phyloP scores from a whole-genome alignment of 2,329 filamentous ascomycete species.

The Aspergillus spinulosporus region DNA sequence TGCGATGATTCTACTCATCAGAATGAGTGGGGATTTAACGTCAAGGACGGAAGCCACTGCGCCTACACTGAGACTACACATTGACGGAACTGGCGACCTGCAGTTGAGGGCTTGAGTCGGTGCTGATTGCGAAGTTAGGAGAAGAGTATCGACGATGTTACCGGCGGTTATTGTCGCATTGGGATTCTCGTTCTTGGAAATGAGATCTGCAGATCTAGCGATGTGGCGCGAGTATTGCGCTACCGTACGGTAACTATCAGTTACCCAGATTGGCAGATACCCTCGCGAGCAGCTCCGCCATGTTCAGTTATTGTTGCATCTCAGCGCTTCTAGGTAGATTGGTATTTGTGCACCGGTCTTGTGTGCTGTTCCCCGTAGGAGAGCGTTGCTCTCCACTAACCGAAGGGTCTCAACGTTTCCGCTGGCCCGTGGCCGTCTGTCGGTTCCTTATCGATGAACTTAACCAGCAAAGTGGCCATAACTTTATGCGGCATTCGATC shows the following conservation, averaged over 20 bases:
- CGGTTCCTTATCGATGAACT: background rate
- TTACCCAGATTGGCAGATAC: background rate
- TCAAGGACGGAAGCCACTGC: background rate
- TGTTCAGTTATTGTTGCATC: background rate
- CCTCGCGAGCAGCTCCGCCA: background rate
- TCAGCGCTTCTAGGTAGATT: background rate
- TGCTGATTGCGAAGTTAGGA: background rate
- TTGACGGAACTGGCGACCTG: constrained; percentile 11
- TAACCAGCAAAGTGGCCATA: background rate
- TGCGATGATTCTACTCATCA: constrained; percentile 5
- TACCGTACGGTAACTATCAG: background rate
- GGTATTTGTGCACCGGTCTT: background rate
- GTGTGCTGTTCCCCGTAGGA: background rate
- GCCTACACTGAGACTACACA: constrained; percentile 10
- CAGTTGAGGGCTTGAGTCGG: constrained; percentile 1
- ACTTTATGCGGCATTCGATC: background rate
- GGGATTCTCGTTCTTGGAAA: background rate
- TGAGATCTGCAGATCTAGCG: constrained; percentile 3
- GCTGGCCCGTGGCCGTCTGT: background rate
- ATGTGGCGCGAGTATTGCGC: constrained; percentile 3
- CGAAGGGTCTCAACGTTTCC: background rate
- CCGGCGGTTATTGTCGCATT: constrained; percentile 9
- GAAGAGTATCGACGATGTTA: background rate
- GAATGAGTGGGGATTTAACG: constrained; percentile 5
- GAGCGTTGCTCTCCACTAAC: background rate